Base-by-base conservation (phyloP, 805 yeast genomes). In the Candida broadrunensis region DNA sequence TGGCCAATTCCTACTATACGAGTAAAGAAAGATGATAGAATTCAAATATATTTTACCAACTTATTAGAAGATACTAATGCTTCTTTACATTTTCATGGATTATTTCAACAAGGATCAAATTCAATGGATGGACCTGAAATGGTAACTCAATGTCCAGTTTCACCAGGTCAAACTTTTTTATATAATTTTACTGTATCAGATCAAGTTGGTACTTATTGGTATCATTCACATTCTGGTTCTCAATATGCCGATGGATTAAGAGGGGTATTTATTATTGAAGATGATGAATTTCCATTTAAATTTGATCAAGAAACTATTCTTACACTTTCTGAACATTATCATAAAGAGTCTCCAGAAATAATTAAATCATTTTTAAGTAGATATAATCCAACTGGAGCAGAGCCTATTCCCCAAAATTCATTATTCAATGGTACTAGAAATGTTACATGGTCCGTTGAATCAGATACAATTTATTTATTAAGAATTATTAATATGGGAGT, bases 361-460 rank as follows among this genome's bases (percentile, higher is more conserved):
- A 66, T 72, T 48, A 67, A 73, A 14, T 43, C 52, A 27, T 90
- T 93, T 69, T 58, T 89, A 71, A 78, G 68, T 49, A 60, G 82
- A 47, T 81, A 73, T 70, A 93, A 93, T 65, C 99, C 99, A 44
- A 88, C 97, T 8, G 99, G 99, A 57, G 97, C 98, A 33, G 99
- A 93, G 69, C 99, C 99, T 38, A 82, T 93, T 51, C 99, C 99
- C 7, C 85, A 86, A 50, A 72, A 76, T 59, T 64, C 85, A 51
- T 74, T 93, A 53, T 72, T 89, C 62, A 91, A 91, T 68, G 88
- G 89, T 58, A 83, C 96, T 11, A 77, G 73, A 55, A 84, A 85
- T 63, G 70, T 77, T 56, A 78, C 90, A n/a, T 80, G 88, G 85
- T 49, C 66, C 7, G 95, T 91, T 41, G 58, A 86, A 67, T 96